Evolutionary conservation across 306 rosid species (phyloP), one percentile per base, ranked within the genome.

Genomic region (Parietaria judaica): DNA sequence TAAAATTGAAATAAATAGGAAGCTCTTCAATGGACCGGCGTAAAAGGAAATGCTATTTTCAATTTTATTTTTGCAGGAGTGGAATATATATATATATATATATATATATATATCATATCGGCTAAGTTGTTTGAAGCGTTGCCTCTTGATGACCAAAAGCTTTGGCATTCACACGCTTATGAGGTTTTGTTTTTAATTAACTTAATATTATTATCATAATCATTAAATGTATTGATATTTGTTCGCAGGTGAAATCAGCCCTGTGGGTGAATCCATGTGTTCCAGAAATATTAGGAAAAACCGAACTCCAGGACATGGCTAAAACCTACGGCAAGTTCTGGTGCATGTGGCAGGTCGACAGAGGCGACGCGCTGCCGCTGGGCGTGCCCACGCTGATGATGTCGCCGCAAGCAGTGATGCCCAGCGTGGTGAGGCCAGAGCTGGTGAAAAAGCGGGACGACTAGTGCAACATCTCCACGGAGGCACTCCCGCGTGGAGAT

Each of bases 341-440:
- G 95, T 87, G 90, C 74, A 84, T 95, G 0, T 90, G 97, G 97
- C 95, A 90, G 75, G 79, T 71, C 59, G 95, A 90, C 53, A 65
- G 95, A 87, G 97, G 95, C 36, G 88, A 85, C 53, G 78, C 36
- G 72, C 80, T 89, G 65, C 96, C 96, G 11, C 1, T 83, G 63
- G 95, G 96, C 23, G 85, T 88, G 50, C 90, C 95, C 3, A 74
- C 90, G 0, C 65, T 88, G 59, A 88, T 88, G 95, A 74, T 89
- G 88, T 89, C 96, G 4, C 90, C 86, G 5, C 95, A 89, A 34
- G 78, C 80, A 3, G 83, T 61, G 72, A 72, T 41, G 3, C 68
- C 68, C 8, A 94, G 86, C 11, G 3, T 67, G 46, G 83, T 81
- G 74, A 81, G 68, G 77, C 65, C 79, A 53, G 88, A 81, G 36